phyloP scores from a whole-genome alignment of 768 basidiomycete genomes.

The Rhodotorula babjevae region DNA sequence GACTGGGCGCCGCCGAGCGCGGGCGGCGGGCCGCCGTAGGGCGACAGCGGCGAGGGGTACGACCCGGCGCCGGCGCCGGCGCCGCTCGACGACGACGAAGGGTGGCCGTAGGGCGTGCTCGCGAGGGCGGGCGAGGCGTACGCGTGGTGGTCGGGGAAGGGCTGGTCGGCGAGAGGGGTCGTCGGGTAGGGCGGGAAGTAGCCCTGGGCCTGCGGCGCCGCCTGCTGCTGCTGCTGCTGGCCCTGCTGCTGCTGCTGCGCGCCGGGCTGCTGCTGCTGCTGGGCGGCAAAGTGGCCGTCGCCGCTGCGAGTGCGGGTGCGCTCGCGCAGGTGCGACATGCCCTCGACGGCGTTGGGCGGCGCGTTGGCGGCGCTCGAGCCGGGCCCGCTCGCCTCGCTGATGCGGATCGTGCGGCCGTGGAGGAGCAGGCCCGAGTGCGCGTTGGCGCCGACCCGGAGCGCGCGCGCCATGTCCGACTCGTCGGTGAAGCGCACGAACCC shows the following conservation, averaged over 20 bases:
- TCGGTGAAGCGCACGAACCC: slow-evolving; percentile 90
- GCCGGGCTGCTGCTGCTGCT: neutral
- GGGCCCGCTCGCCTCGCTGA: slow-evolving; percentile 40
- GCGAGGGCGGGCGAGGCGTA: slow-evolving; percentile 8
- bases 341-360: slow-evolving; percentile 14
- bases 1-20: neutral
- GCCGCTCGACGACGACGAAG: too few species aligned
- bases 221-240: slow-evolving; percentile 13
- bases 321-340: slow-evolving; percentile 13
- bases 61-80: neutral
- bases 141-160: slow-evolving; percentile 1
- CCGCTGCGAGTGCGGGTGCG: slow-evolving; percentile 22
- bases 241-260: too few species aligned
- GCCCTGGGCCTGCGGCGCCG: slow-evolving; percentile 5
- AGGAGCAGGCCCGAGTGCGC: slow-evolving; percentile 52
- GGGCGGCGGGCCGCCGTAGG: slow-evolving; percentile 1
- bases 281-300: neutral
- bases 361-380: slow-evolving; percentile 7
- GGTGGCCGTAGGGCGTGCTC: neutral
- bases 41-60: slow-evolving; percentile 9
- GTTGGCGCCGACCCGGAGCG: slow-evolving; percentile 67
- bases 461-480: slow-evolving; percentile 81
- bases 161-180: neutral
- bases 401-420: slow-evolving; percentile 41
- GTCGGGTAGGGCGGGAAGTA: slow-evolving; percentile 30